Evolutionary conservation across 2,329 filamentous ascomycete genomes (phyloP), one percentile per base, ranked within the genome.

Genomic region (Lecanicillium sp.): DNA sequence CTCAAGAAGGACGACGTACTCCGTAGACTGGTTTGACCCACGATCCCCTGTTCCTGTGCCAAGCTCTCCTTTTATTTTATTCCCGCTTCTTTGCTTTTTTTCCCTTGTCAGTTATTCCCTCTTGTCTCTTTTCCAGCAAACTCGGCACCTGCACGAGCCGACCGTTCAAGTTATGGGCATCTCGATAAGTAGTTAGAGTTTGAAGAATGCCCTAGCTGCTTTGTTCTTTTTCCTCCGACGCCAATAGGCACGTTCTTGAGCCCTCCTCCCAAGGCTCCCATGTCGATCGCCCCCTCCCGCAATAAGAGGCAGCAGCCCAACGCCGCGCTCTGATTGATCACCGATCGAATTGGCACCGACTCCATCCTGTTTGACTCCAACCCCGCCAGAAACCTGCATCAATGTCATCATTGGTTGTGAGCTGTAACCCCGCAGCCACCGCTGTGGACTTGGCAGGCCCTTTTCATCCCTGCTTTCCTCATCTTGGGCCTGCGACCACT

Each of bases 401-500:
- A 41, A 27, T 11, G 15, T 29, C 44, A 35, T 41, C 44, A 47
- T 47, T 47, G 44, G 44, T 21, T 21, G 15, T 32, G 33, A 5
- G 14, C 15, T 20, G 30, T 20, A 32, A 19, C 44, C 44, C 19
- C 32, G 12, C 20, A 39, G 44, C 43, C 23, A 20, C 23, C 15
- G 20, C 41, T 44, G 19, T 20, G 21, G 9, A n/a, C 33, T 33
- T 20, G 32, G n/a, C 6, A 17, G 3, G 20, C 10, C 38, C 30
- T n/a, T n/a, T n/a, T n/a, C n/a, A n/a, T n/a, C 29, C 27, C 15
- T 39, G 44, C 36, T 12, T 32, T 33, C n/a, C n/a, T 39, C 33
- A 39, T 47, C 44, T 40, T 35, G 37, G n/a, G n/a, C n/a, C 27
- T n/a, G 20, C 44, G 32, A 38, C 44, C 44, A 41, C 44, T 47